Evolutionary conservation across 352 stramenopile genomes (phyloP).

Genomic region (Globisporangium perplexum): DNA sequence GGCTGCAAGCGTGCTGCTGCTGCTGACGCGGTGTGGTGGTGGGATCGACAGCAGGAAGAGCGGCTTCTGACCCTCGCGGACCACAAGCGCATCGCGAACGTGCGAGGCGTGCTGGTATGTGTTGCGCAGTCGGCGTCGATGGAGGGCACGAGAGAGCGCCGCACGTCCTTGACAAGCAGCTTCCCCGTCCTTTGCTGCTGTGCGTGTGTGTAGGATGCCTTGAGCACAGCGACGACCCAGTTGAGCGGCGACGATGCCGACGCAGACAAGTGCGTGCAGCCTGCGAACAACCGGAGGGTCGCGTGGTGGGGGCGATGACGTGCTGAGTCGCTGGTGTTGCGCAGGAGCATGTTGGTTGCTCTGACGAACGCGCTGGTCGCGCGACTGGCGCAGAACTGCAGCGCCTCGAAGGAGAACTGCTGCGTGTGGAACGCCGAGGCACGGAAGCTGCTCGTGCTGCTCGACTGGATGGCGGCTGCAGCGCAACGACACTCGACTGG

Average conservation of each 20-base stretch:
- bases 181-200: neutral
- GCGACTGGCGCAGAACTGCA: slow-evolving; percentile 36
- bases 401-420: slow-evolving; percentile 37
- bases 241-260: neutral
- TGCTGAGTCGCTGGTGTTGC: neutral
- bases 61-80: slow-evolving; percentile 38
- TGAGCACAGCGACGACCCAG: neutral
- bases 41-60: slow-evolving; percentile 5
- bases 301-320: neutral
- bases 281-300: neutral
- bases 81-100: slow-evolving; percentile 54
- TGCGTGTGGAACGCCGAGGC: slow-evolving; percentile 49
- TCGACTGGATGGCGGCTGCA: slow-evolving; percentile 44
- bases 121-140: neutral
- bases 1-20: slow-evolving; percentile 1
- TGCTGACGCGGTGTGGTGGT: too few species aligned
- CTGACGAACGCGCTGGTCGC: slow-evolving; percentile 33
- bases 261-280: neutral
- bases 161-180: neutral
- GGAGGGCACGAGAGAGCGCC: neutral
- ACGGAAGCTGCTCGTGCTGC: slow-evolving; percentile 37
- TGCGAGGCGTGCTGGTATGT: slow-evolving; percentile 32
- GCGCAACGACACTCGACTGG: neutral
- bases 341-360: slow-evolving; percentile 39
- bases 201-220: neutral